A percentile compares a stretch with the other conserved stretches of the same genome.
These are phyloP conservation scores for Neospora caninum DNA, from an alignment of 169 alveolate species.

Conservation along the genomic window DNA sequence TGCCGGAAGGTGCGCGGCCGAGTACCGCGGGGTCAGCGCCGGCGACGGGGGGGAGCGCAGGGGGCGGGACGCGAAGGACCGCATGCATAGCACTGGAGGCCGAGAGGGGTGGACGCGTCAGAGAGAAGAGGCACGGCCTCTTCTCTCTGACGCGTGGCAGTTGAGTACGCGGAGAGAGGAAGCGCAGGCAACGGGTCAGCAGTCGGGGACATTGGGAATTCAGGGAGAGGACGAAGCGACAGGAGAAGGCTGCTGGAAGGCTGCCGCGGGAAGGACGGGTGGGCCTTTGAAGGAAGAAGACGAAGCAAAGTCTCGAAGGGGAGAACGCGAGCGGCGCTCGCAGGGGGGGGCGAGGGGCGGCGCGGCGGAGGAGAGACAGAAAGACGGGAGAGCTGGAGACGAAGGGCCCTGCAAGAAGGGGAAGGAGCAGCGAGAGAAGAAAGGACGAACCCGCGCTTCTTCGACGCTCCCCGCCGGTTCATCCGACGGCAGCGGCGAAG, in stretches of 20 bases:
- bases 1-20: too few species aligned
- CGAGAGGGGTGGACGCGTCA: too few species aligned
- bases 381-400: not conserved
- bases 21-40: too few species aligned
- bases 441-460: not conserved
- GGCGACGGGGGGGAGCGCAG: too few species aligned
- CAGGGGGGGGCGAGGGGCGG: not conserved
- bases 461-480: not conserved
- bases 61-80: too few species aligned
- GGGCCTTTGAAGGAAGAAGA: not conserved
- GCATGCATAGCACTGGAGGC: too few species aligned
- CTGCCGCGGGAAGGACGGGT: not conserved
- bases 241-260: not conserved
- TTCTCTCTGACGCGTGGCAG: too few species aligned
- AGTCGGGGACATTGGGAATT: not conserved
- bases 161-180: not conserved
- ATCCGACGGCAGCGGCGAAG: not conserved
- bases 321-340: not conserved
- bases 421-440: not conserved
- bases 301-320: not conserved
- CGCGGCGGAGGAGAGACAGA: not conserved
- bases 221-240: not conserved
- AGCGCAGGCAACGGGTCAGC: not conserved
- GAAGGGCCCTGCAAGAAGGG: not conserved
- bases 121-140: too few species aligned